These are phyloP conservation scores for Exophiala bonariae DNA, from an alignment of 2,329 filamentous ascomycete genomes.

Conservation along the genomic window DNA sequence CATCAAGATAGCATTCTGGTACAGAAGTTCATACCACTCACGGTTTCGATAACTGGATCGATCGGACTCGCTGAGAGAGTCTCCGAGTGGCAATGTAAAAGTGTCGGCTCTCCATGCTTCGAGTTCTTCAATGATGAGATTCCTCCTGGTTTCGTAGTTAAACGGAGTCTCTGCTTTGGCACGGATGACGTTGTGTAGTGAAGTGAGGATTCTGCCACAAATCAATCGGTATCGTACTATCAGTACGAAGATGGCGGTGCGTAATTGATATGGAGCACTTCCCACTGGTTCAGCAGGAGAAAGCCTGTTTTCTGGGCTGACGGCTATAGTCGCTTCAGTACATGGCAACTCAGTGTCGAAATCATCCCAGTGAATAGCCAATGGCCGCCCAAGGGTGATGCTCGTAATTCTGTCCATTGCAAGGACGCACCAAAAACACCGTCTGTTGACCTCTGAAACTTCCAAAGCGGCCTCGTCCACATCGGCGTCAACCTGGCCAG, in stretches of 20 bases:
- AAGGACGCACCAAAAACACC: slow-evolving; percentile 48
- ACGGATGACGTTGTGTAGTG: slow-evolving; percentile 8
- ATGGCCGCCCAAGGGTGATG: slow-evolving; percentile 9
- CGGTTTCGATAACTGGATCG: slow-evolving; percentile 42
- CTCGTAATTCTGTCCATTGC: slow-evolving; percentile 22
- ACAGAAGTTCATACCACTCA: slow-evolving; percentile 46
- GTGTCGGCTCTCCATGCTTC: slow-evolving; percentile 6
- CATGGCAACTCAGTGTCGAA: slow-evolving; percentile 10
- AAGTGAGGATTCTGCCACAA: slow-evolving; percentile 8
- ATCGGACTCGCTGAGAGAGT: slow-evolving; percentile 38
- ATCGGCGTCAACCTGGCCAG: neutral
- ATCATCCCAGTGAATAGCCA: slow-evolving; percentile 10
- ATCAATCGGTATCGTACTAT: slow-evolving; percentile 6
- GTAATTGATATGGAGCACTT: slow-evolving; percentile 6
- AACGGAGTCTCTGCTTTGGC: neutral
- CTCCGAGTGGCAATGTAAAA: neutral
- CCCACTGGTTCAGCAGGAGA: slow-evolving; percentile 6
- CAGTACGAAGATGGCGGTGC: slow-evolving; percentile 8
- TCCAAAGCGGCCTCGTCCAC: slow-evolving; percentile 1
- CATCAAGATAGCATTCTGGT: slow-evolving; percentile 46
- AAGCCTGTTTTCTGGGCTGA: slow-evolving; percentile 4
- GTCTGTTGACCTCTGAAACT: slow-evolving; percentile 34
- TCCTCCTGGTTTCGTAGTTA: slow-evolving; percentile 4
- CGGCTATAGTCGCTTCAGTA: slow-evolving; percentile 4
- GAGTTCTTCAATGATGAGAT: slow-evolving; percentile 3